These are phyloP conservation scores for Vaucheria bursata DNA, from an alignment of 352 stramenopile genomes.

Conservation along the genomic window DNA sequence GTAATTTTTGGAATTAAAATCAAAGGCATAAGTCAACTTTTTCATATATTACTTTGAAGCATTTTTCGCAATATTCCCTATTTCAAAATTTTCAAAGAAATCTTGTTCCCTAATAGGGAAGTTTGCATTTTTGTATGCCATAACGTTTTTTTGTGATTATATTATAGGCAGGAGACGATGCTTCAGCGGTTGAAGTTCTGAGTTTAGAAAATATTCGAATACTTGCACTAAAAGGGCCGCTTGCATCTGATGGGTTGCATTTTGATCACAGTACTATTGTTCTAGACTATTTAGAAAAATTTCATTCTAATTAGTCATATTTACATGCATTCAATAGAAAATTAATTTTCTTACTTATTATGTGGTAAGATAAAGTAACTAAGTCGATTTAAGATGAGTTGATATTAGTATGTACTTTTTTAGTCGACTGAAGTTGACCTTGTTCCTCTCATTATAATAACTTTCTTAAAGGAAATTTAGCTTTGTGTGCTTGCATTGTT, in stretches of 20 bases:
- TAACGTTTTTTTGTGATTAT: background rate
- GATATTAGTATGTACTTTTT: too few relatives aligned
- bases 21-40: background rate
- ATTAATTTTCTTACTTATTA: too few relatives aligned
- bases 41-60: background rate
- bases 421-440: too few relatives aligned
- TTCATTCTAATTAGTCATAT: too few relatives aligned
- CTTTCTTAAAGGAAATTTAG: too few relatives aligned
- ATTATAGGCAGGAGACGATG: slow-evolving; percentile 6
- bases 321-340: too few relatives aligned
- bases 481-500: too few relatives aligned
- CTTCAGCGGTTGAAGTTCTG: slow-evolving; percentile 1
- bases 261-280: slow-evolving; percentile 12
- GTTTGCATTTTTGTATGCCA: background rate
- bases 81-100: background rate
- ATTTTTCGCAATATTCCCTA: background rate
- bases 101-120: background rate
- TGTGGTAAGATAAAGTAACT: too few relatives aligned
- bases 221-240: background rate
- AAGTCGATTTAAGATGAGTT: too few relatives aligned
- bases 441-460: too few relatives aligned
- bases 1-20: background rate
- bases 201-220: background rate
- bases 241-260: background rate
- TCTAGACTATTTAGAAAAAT: slow-evolving; percentile 3